Conservation (phyloP, 2,329 filamentous ascomycete genomes). For the Pestalotiopsis sp. region DNA sequence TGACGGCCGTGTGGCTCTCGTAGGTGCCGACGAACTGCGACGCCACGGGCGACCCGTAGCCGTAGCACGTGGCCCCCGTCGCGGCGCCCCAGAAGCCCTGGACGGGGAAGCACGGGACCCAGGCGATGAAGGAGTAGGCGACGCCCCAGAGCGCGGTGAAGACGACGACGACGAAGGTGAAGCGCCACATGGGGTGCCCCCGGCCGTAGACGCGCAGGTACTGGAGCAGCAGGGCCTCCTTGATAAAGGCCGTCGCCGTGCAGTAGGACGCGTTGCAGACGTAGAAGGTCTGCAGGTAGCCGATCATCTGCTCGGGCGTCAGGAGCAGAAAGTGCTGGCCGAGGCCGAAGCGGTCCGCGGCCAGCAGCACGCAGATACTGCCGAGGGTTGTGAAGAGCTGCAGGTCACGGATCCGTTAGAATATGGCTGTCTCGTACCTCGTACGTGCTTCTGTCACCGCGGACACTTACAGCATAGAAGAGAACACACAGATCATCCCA, state of each 20-base stretch:
- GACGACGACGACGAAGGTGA: constrained; percentile 25
- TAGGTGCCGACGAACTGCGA: constrained; percentile 31
- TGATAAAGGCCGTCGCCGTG: constrained; percentile 26
- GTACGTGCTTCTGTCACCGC: too few species aligned
- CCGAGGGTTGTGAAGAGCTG: constrained; percentile 23
- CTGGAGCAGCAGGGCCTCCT: constrained; percentile 26
- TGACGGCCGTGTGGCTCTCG: constrained; percentile 33
- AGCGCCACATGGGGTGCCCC: constrained; percentile 17
- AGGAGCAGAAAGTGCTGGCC: constrained; percentile 24
- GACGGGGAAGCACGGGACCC: constrained; percentile 30
- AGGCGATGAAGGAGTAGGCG: constrained; percentile 31
- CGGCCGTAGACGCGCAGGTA: constrained; percentile 28
- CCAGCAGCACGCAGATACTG: constrained; percentile 20
- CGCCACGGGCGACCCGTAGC: constrained; percentile 29
- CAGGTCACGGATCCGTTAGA: constrained; percentile 5
- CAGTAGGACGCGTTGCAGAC: constrained; percentile 24
- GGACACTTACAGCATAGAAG: constrained; percentile 22
- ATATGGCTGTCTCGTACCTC: not conserved
- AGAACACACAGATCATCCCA: constrained; percentile 29
- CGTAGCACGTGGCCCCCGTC: constrained; percentile 26
- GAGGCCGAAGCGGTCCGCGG: constrained; percentile 21
- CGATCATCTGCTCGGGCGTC: constrained; percentile 13
- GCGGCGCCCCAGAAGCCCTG: constrained; percentile 20
- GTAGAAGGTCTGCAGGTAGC: constrained; percentile 21
- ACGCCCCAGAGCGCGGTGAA: constrained; percentile 32